A percentile compares a stretch with the other conserved stretches of the same genome.
Evolutionary conservation across 148 eudicot genomes (phyloP).

Genomic region (Arbutus unedo): DNA sequence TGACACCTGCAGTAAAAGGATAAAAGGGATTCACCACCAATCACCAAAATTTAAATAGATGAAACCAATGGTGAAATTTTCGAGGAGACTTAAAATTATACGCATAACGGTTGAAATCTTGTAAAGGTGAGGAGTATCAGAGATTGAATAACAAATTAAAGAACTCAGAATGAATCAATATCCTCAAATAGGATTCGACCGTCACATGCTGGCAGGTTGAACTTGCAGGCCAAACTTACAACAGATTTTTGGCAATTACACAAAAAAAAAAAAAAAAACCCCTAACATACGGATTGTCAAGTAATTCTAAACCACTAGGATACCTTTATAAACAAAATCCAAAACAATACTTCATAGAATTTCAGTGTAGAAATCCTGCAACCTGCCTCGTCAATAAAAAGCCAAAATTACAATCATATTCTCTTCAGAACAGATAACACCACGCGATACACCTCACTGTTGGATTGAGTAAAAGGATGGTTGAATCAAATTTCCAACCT

Average conservation of each 20-base stretch:
- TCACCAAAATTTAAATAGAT: background rate
- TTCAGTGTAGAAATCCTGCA: background rate
- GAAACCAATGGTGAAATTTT: background rate
- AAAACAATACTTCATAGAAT: background rate
- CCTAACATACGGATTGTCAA: background rate
- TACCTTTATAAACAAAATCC: background rate
- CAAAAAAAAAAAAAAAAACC: background rate
- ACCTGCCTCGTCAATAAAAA: background rate
- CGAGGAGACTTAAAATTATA: background rate
- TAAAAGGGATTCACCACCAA: background rate
- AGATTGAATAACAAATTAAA: background rate
- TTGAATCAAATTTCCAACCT: background rate
- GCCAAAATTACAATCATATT: background rate
- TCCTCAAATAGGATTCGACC: background rate
- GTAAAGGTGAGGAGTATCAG: background rate
- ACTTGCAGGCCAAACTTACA: background rate
- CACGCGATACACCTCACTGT: background rate
- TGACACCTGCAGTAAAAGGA: slow-evolving; percentile 14
- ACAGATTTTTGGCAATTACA: background rate
- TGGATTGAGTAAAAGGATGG: background rate
- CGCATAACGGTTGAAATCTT: background rate
- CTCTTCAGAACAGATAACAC: background rate
- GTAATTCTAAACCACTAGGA: background rate
- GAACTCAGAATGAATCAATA: background rate
- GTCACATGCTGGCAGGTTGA: background rate